Base-by-base conservation (phyloP, 371 early-diverging fungal genomes). In the Rhizopus sp. region DNA sequence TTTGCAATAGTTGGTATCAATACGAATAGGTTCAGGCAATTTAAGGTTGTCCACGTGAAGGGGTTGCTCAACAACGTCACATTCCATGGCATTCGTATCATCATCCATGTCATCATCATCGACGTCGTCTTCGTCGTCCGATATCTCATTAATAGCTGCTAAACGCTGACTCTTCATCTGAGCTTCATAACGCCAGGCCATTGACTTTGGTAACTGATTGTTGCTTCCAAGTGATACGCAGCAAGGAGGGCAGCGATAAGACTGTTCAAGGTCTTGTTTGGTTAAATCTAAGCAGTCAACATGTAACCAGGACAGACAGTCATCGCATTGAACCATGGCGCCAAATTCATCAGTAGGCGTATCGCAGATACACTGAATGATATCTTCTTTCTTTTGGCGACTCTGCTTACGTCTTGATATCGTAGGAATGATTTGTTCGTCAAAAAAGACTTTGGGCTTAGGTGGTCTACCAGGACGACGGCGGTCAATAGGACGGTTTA, bases 261-360 rank as follows among this genome's bases (percentile, higher is more conserved):
- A 71, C 15, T 49, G 39, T 13, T 77, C 77, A 7, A 80, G 46
- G 4, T 59, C 71, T 16, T 75, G 67, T 15, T 72, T 69, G 1
- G 64, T 52, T 33, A 83, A 59, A 15, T 70, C 69, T 33, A 83
- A 57, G 46, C 83, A 83, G 4, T 78, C 81, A 10, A 79, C 44
- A 59, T 83, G 83, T 3, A 83, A 74, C 83, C 83, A 83, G 12
- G 63, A 58, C 37, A 59, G 57, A 49, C 83, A 83, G n/a, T 76
- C 67, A 50, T 83, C 83, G 49, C 83, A 83, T 57, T 83, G 83
- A 1, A 83, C 77, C 80, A 83, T 79, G 7, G 72, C 52, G 4
- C 80, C 81, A 47, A 59, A 60, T 32, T 78, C 79, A 37, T 79
- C 83, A n/a, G 75, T 66, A 10, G 70, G 70, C 31, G 70, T 63